These are phyloP conservation scores for Fusarium buharicum DNA, from an alignment of 2,329 filamentous ascomycete genomes.

Conservation along the genomic window DNA sequence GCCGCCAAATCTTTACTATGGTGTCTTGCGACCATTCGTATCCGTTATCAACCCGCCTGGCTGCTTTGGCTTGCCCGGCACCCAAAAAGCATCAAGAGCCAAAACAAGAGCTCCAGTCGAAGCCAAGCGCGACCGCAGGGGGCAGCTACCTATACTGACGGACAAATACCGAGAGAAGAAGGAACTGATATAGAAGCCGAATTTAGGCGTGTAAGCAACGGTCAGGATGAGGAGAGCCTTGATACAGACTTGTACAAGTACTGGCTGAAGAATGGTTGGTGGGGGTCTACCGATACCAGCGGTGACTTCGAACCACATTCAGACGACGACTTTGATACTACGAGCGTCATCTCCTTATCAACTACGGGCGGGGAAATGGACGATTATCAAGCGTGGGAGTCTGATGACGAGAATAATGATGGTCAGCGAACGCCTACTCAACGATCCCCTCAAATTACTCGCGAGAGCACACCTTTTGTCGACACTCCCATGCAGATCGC, in stretches of 20 bases:
- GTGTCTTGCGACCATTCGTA: slow-evolving; percentile 64
- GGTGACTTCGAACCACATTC: slow-evolving; percentile 75
- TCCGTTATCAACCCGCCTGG: slow-evolving; percentile 58
- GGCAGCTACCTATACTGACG: slow-evolving; percentile 48
- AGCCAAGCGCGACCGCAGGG: slow-evolving; percentile 24
- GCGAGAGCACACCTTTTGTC: slow-evolving; percentile 66
- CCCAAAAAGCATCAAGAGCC: slow-evolving; percentile 46
- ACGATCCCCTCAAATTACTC: slow-evolving; percentile 58
- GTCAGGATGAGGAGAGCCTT: slow-evolving; percentile 70
- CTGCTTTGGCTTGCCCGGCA: slow-evolving; percentile 65
- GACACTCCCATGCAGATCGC: slow-evolving; percentile 72
- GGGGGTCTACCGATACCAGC: slow-evolving; percentile 83
- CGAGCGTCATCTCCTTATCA: slow-evolving; percentile 76
- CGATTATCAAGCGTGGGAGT: slow-evolving; percentile 61
- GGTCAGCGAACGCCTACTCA: slow-evolving; percentile 80
- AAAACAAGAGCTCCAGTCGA: slow-evolving; percentile 27
- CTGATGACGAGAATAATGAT: slow-evolving; percentile 55
- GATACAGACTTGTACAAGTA: slow-evolving; percentile 82
- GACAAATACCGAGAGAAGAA: slow-evolving; percentile 67
- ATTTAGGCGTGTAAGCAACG: slow-evolving; percentile 67
- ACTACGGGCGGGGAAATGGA: slow-evolving; percentile 58
- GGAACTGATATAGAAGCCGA: slow-evolving; percentile 84
- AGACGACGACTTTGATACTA: slow-evolving; percentile 74
- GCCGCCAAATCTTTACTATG: slow-evolving; percentile 57
- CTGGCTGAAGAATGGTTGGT: slow-evolving; percentile 86